Evolutionary conservation across 169 alveolate species (phyloP).

Genomic region (Fabrea salina): DNA sequence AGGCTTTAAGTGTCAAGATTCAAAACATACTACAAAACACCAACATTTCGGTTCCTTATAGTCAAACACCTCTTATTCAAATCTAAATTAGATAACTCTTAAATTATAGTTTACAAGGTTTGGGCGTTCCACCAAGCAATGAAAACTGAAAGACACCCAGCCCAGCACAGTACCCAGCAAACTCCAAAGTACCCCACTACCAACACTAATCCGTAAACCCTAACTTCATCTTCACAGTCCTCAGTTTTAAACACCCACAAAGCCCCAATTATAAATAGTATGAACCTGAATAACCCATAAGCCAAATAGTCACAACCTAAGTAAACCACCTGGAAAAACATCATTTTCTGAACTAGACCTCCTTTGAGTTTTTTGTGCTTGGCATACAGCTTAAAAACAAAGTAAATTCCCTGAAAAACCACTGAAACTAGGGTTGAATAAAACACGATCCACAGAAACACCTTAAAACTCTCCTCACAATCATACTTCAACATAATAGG

Average conservation of each 20-base stretch:
- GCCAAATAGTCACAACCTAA: background rate
- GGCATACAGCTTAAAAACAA: background rate
- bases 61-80: too few relatives aligned
- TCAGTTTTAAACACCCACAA: slow-evolving; percentile 10
- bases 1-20: too few relatives aligned
- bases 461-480: slow-evolving; percentile 15
- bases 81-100: too few relatives aligned
- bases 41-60: too few relatives aligned
- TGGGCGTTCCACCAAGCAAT: slow-evolving; percentile 30
- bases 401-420: background rate
- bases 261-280: background rate
- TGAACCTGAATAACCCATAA: slow-evolving; percentile 18
- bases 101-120: slow-evolving; percentile 18
- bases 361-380: background rate
- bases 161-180: slow-evolving; percentile 27
- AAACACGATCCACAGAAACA: slow-evolving; percentile 1
- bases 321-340: background rate
- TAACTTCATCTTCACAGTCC: slow-evolving; percentile 6
- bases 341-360: background rate
- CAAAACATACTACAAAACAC: too few relatives aligned
- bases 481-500: background rate
- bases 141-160: slow-evolving; percentile 18
- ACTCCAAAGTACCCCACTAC: slow-evolving; percentile 12
- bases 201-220: background rate
- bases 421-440: slow-evolving; percentile 16